phyloP scores from a whole-genome alignment of 2,329 filamentous ascomycete species.

The Epicoccum nigrum region DNA sequence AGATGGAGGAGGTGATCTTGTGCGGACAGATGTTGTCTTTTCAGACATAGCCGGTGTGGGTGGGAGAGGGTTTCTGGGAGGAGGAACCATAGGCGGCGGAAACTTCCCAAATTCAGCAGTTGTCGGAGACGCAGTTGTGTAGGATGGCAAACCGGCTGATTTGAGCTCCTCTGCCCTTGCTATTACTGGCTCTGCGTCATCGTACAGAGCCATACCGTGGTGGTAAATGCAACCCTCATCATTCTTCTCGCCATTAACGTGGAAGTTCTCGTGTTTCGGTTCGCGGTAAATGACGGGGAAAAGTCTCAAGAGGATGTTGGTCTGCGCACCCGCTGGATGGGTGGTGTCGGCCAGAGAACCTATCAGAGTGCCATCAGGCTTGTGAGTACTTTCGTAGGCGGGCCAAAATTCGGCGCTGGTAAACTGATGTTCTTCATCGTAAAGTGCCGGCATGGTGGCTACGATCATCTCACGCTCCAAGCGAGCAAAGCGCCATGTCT shows the following conservation, averaged over 20 bases:
- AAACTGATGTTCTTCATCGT: constrained; percentile 43
- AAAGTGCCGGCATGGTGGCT: constrained; percentile 55
- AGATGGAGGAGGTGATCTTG: constrained; percentile 24
- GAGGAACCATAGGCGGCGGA: constrained; percentile 45
- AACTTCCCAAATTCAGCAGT: constrained; percentile 47
- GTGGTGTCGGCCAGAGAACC: constrained; percentile 35
- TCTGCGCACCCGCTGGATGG: constrained; percentile 36
- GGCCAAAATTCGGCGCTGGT: constrained; percentile 44
- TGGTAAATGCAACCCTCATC: constrained; percentile 59
- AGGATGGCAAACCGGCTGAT: constrained; percentile 48
- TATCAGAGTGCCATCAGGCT: constrained; percentile 30
- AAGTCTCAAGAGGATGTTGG: constrained; percentile 56
- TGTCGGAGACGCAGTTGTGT: constrained; percentile 44
- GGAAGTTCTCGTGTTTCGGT: constrained; percentile 54
- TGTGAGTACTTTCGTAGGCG: constrained; percentile 42
- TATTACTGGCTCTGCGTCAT: constrained; percentile 49
- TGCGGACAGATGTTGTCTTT: constrained; percentile 18
- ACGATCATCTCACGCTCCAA: constrained; percentile 63
- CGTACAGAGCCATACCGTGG: constrained; percentile 57
- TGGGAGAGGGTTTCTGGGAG: constrained; percentile 37
- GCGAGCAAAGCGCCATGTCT: constrained; percentile 64
- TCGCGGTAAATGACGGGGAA: constrained; percentile 62
- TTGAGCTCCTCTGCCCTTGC: constrained; percentile 44
- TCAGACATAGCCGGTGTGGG: constrained; percentile 29
- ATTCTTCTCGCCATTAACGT: constrained; percentile 48